Conservation (phyloP, 2,329 filamentous ascomycete genomes). For the Penicillium hordei region DNA sequence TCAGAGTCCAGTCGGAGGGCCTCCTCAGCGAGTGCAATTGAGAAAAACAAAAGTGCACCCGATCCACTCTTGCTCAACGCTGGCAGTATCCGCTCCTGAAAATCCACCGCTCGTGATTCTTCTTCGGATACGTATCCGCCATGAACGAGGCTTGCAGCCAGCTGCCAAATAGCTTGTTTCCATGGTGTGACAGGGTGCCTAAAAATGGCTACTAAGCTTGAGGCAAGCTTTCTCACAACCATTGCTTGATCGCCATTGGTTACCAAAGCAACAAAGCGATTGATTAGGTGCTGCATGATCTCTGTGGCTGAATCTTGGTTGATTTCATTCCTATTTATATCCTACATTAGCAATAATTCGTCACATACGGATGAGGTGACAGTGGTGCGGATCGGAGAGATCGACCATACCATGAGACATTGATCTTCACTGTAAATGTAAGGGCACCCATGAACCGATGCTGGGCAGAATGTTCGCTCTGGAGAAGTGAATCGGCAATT, state of each 20-base stretch:
- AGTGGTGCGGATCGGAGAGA: neutral
- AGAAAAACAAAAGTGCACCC: conserved; percentile 40
- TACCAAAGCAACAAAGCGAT: conserved; percentile 44
- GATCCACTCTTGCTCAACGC: conserved; percentile 38
- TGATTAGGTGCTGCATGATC: conserved; percentile 44
- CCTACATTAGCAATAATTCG: neutral
- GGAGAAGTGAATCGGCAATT: conserved; percentile 73
- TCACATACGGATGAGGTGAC: too few species aligned
- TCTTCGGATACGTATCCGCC: conserved; percentile 40
- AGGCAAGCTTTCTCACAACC: conserved; percentile 49
- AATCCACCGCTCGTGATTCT: conserved; percentile 31
- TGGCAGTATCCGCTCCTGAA: conserved; percentile 36
- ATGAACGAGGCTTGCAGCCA: conserved; percentile 41
- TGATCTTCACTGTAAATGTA: conserved; percentile 91
- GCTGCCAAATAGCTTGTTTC: conserved; percentile 37
- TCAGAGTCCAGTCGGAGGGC: conserved; percentile 25
- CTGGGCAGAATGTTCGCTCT: conserved; percentile 63
- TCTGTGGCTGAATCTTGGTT: conserved; percentile 34
- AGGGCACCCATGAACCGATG: conserved; percentile 90
- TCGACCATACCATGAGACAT: conserved; percentile 70
- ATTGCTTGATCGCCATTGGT: conserved; percentile 40
- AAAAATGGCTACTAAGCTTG: conserved; percentile 47
- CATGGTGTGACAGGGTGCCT: conserved; percentile 41
- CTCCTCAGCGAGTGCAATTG: conserved; percentile 44
- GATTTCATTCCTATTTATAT: conserved; percentile 35